These are phyloP conservation scores for Amphicarpaea edgeworthii DNA, from an alignment of 306 rosid species.

Conservation along the genomic window DNA sequence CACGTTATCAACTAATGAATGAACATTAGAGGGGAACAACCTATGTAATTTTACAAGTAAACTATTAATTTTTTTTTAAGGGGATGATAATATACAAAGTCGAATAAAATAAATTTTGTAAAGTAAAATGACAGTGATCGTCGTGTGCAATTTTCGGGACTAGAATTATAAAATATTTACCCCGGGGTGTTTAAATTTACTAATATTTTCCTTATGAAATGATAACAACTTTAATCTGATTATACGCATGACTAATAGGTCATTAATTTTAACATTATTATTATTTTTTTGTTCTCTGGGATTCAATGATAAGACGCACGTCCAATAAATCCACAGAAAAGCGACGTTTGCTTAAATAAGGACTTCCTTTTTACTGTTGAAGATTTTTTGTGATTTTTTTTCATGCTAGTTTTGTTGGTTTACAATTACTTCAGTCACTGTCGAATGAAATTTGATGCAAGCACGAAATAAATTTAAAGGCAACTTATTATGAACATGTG, in stretches of 20 bases:
- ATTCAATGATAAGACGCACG: not conserved
- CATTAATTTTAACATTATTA: not conserved
- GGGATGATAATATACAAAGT: not conserved
- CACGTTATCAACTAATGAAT: not conserved
- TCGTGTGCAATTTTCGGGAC: not conserved
- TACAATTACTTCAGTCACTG: not conserved
- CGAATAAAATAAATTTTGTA: not conserved
- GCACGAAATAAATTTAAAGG: too few relatives aligned
- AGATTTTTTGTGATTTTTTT: not conserved
- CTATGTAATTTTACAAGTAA: not conserved
- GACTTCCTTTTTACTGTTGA: not conserved
- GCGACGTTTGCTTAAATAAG: not conserved
- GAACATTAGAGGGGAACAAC: not conserved
- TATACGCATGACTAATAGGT: not conserved
- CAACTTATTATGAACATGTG: not conserved
- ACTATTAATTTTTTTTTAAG: not conserved
- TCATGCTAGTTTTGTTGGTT: not conserved
- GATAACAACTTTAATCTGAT: not conserved
- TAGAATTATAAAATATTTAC: not conserved
- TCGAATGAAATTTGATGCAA: too few relatives aligned
- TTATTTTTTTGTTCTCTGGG: not conserved
- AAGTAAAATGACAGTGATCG: not conserved
- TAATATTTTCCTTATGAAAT: not conserved
- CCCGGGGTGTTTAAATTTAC: not conserved
- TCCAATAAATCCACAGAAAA: not conserved